Evolutionary conservation across 495 filamentous ascomycete genomes (phyloP).

Genomic region (Annulohypoxylon maeteangense): DNA sequence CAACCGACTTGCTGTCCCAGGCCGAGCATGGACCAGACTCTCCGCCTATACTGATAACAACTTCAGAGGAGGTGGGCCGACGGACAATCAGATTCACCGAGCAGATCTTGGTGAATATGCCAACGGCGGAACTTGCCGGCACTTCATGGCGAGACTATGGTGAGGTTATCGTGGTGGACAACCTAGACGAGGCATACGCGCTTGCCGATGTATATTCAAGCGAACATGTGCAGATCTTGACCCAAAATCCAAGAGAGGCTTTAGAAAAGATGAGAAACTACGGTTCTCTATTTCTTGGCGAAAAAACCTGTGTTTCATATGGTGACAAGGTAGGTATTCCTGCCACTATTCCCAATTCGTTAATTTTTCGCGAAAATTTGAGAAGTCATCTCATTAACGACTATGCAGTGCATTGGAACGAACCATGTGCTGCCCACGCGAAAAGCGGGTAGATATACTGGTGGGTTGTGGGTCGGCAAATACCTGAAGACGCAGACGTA

Average conservation of each 20-base stretch:
- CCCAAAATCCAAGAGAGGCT: constrained; percentile 58
- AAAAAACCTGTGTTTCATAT: constrained; percentile 65
- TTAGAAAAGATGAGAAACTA: constrained; percentile 63
- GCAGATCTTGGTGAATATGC: constrained; percentile 53
- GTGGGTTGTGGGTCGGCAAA: constrained; percentile 65
- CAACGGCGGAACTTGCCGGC: constrained; percentile 57
- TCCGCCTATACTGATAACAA: constrained; percentile 61
- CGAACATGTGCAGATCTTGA: constrained; percentile 67
- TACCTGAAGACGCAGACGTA: constrained; percentile 64
- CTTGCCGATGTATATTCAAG: constrained; percentile 62
- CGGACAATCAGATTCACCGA: constrained; percentile 55
- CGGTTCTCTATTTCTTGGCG: constrained; percentile 63
- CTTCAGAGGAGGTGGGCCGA: constrained; percentile 53
- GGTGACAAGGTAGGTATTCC: constrained; percentile 57
- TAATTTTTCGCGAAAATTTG: neutral
- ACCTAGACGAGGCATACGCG: constrained; percentile 59
- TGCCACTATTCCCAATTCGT: neutral
- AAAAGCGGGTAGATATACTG: constrained; percentile 60
- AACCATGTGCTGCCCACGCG: constrained; percentile 65
- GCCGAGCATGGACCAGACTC: constrained; percentile 66
- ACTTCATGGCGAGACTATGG: constrained; percentile 60
- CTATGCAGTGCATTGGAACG: constrained; percentile 59
- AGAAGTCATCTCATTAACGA: neutral
- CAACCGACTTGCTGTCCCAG: constrained; percentile 63
- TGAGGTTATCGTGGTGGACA: constrained; percentile 59